Evolutionary conservation across 257 asterid genomes (phyloP).

Genomic region (Ajuga chamaepitys): DNA sequence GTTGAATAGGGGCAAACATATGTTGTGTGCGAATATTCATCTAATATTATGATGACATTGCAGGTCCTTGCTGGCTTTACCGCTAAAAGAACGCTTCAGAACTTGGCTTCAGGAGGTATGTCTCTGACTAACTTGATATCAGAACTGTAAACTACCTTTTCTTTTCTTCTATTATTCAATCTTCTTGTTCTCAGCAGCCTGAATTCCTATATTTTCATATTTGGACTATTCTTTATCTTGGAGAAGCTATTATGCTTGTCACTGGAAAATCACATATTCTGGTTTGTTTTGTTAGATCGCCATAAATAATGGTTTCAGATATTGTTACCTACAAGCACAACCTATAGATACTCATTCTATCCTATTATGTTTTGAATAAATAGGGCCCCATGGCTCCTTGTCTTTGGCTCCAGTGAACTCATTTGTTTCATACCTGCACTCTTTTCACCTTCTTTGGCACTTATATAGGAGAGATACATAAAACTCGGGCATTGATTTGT

Average conservation of each 20-base stretch:
- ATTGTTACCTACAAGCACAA: background rate
- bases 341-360: background rate
- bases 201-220: background rate
- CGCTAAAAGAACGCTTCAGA: slow-evolving; percentile 63
- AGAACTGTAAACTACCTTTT: background rate
- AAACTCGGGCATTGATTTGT: slow-evolving; percentile 17
- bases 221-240: background rate
- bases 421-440: background rate
- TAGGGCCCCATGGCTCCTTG: background rate
- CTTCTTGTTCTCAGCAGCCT: background rate
- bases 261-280: background rate
- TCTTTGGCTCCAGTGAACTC: background rate
- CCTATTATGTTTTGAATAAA: slow-evolving; percentile 3
- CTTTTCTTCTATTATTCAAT: background rate
- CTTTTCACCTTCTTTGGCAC: background rate
- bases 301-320: background rate
- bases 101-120: slow-evolving; percentile 64
- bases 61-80: slow-evolving; percentile 56
- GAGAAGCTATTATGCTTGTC: background rate
- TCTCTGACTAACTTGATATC: slow-evolving; percentile 5
- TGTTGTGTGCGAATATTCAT: background rate
- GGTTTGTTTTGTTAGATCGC: background rate
- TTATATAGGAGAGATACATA: background rate
- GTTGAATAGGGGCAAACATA: background rate
- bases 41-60: slow-evolving; percentile 23